These are phyloP conservation scores for Boletus rubropictus DNA, from an alignment of 768 basidiomycete species.

Conservation along the genomic window DNA sequence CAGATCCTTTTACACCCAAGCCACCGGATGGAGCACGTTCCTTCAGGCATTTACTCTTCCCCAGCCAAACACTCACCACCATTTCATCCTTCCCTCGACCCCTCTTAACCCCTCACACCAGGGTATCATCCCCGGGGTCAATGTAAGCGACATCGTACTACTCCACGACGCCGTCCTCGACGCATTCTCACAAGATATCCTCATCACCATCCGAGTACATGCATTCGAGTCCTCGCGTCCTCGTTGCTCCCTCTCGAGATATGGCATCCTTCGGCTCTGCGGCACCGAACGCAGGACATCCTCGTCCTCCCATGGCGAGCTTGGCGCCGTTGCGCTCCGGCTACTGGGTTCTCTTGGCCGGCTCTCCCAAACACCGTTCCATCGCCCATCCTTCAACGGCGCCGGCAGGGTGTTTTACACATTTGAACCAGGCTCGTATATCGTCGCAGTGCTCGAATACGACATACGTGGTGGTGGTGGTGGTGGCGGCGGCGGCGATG, in stretches of 20 bases:
- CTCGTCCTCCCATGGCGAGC: neutral
- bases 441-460: conserved; percentile 11
- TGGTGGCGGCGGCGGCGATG: too few relatives aligned
- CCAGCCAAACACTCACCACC: neutral
- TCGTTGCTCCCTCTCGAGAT: neutral
- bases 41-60: conserved; percentile 16
- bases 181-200: conserved; percentile 4
- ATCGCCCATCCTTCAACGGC: conserved; percentile 12
- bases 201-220: conserved; percentile 6
- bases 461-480: conserved; percentile 1
- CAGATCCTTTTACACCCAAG: neutral
- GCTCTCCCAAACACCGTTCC: neutral
- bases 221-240: neutral
- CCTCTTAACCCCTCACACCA: conserved; percentile 9
- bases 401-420: conserved; percentile 10
- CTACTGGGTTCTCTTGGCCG: neutral
- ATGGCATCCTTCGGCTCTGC: conserved; percentile 10
- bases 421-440: neutral
- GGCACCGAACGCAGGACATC: neutral
- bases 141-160: neutral
- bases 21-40: conserved; percentile 2
- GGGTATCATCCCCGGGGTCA: conserved; percentile 3
- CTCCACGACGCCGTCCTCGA: conserved; percentile 13
- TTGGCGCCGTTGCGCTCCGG: conserved; percentile 12
- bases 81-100: neutral